A percentile compares a stretch with the other conserved stretches of the same genome.
phyloP scores from a whole-genome alignment of 148 eudicot species.

The Polygonum maritimum region DNA sequence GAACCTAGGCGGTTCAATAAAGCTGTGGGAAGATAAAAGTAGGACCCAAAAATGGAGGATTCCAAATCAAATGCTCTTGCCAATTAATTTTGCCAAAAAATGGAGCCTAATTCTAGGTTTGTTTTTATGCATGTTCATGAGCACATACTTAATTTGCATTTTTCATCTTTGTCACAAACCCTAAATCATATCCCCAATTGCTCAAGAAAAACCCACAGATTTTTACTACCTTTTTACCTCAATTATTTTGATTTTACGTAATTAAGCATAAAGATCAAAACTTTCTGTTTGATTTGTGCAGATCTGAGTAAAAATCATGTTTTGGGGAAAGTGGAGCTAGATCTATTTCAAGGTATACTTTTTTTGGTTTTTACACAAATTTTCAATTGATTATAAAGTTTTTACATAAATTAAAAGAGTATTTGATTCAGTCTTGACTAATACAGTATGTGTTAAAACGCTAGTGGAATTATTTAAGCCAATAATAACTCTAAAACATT shows the following conservation, averaged over 20 bases:
- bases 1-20: slow-evolving; percentile 13
- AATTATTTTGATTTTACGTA: background rate
- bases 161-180: background rate
- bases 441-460: background rate
- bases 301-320: background rate
- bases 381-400: background rate
- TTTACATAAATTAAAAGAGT: background rate
- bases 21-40: slow-evolving; percentile 16
- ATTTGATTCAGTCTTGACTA: background rate
- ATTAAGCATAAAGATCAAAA: background rate
- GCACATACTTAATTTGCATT: background rate
- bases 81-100: background rate
- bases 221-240: too few species aligned
- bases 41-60: slow-evolving; percentile 1
- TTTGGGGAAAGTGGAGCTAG: background rate
- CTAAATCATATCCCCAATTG: background rate
- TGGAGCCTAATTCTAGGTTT: background rate
- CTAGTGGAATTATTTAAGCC: background rate
- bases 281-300: background rate
- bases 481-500: background rate
- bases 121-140: background rate
- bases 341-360: background rate
- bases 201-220: background rate
- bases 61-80: background rate
- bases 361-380: background rate